phyloP scores from a whole-genome alignment of 2,329 filamentous ascomycete species.

The Diaporthe sp. region DNA sequence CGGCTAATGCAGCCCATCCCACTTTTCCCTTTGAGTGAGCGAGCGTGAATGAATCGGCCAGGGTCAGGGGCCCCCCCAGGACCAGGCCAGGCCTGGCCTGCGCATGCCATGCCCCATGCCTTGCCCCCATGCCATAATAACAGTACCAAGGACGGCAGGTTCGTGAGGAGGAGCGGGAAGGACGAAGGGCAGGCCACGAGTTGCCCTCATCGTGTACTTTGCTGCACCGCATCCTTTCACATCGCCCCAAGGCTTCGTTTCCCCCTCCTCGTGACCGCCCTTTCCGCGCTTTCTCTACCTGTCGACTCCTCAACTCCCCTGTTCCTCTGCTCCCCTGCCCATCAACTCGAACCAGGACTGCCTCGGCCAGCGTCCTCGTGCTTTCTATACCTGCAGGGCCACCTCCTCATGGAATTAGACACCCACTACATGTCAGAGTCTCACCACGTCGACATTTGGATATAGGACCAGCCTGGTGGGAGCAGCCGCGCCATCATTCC shows the following conservation, averaged over 20 bases:
- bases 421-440: constrained; percentile 24
- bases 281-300: constrained; percentile 20
- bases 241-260: constrained; percentile 8
- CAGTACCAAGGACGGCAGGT: constrained; percentile 2
- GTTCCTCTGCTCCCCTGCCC: not conserved
- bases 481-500: constrained; percentile 9
- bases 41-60: constrained; percentile 20
- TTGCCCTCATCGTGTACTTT: constrained; percentile 14
- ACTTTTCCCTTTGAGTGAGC: constrained; percentile 16
- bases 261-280: constrained; percentile 39
- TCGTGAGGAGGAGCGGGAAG: constrained; percentile 17
- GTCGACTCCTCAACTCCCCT: not conserved
- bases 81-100: constrained; percentile 6
- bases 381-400: not conserved
- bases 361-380: not conserved
- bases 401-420: constrained; percentile 3
- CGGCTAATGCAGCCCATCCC: constrained; percentile 28
- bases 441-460: constrained; percentile 23
- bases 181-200: not conserved
- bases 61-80: constrained; percentile 5
- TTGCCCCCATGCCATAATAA: constrained; percentile 4
- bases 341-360: not conserved
- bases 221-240: constrained; percentile 22
- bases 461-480: constrained; percentile 9
- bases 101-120: not conserved